phyloP scores from a whole-genome alignment of 1,284 basidiomycete genomes.

The Trametes pubescens region DNA sequence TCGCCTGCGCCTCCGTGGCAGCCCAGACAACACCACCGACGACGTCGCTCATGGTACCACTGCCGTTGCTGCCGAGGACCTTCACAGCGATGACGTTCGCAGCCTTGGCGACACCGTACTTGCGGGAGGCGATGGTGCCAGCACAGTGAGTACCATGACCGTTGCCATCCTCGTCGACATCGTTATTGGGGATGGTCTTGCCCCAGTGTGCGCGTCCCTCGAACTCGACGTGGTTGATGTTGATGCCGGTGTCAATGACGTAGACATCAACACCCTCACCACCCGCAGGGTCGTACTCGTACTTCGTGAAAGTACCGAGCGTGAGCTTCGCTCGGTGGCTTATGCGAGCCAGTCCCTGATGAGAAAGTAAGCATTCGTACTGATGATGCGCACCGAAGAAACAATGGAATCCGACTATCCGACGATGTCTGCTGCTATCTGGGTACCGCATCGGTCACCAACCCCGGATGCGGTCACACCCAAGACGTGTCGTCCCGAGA shows the following conservation, averaged over 20 bases:
- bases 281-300: constrained; percentile 77
- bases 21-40: constrained; percentile 91
- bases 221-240: constrained; percentile 88
- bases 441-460: constrained; percentile 15
- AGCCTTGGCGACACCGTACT: constrained; percentile 93
- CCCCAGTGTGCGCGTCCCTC: constrained; percentile 56
- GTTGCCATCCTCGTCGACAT: constrained; percentile 49
- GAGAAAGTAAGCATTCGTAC: constrained; percentile 12
- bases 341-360: constrained; percentile 92
- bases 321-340: constrained; percentile 86
- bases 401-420: too few species aligned
- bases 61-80: constrained; percentile 93
- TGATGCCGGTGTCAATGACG: constrained; percentile 89
- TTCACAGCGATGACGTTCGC: constrained; percentile 96
- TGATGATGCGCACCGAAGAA: too few species aligned
- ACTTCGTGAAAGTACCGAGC: constrained; percentile 89
- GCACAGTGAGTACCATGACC: constrained; percentile 54
- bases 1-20: constrained; percentile 65
- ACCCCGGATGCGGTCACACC: background rate
- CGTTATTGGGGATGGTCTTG: constrained; percentile 62
- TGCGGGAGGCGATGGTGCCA: constrained; percentile 53
- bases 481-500: background rate
- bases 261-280: constrained; percentile 86
- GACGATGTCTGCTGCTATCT: background rate
- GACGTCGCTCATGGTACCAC: constrained; percentile 97